phyloP scores from a whole-genome alignment of 1,284 basidiomycete species.

The Malassezia yamatoensis region DNA sequence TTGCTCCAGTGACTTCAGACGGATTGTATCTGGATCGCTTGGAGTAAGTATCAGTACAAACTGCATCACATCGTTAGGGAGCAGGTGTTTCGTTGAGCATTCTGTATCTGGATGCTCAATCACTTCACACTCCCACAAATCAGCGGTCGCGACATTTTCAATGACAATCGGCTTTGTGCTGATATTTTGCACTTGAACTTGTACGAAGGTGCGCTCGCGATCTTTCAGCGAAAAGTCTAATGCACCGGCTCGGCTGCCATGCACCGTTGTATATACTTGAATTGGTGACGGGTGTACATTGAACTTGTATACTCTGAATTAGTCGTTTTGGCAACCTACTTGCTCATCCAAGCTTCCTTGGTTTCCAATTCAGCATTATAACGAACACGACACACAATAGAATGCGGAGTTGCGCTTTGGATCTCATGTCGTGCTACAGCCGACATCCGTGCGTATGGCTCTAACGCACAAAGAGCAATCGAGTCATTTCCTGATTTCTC shows the following conservation, averaged over 20 bases:
- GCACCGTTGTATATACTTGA: conserved; percentile 3
- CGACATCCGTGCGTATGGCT: conserved; percentile 1
- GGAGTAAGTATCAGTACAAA: conserved; percentile 7
- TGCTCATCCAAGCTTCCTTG: conserved; percentile 2
- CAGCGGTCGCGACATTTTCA: neutral
- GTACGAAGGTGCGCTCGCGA: conserved; percentile 6
- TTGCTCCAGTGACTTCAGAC: neutral
- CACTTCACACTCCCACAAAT: neutral
- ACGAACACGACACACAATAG: conserved; percentile 14
- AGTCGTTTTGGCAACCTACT: neutral
- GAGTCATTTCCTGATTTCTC: neutral
- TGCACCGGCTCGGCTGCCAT: neutral
- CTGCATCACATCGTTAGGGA: conserved; percentile 9
- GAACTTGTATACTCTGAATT: conserved; percentile 11
- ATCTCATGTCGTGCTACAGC: conserved; percentile 4
- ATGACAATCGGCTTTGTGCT: conserved; percentile 2
- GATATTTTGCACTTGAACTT: conserved; percentile 8
- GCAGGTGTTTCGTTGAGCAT: neutral
- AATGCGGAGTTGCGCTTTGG: conserved; percentile 1
- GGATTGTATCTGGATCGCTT: neutral
- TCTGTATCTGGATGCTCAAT: neutral
- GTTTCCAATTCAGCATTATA: neutral
- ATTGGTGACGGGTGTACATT: conserved; percentile 9
- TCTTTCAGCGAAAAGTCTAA: neutral
- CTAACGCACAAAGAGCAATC: neutral